Conservation (phyloP, 2,329 filamentous ascomycete species). For the Penicillium polonicum region DNA sequence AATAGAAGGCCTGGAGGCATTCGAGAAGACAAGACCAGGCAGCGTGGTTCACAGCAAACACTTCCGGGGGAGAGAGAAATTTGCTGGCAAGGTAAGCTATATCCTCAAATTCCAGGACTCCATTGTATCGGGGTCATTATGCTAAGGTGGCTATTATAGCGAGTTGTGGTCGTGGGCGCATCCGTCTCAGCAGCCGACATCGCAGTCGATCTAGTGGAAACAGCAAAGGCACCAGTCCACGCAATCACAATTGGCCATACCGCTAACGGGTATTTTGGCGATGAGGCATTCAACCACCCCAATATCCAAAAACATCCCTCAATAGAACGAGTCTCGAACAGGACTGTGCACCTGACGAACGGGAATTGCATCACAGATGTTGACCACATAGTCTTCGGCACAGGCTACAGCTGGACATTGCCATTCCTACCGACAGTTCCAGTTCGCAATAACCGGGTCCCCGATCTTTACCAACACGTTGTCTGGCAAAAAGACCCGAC, state of each 20-base stretch:
- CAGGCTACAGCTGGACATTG: not conserved
- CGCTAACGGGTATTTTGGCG: not conserved
- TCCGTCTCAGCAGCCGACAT: conserved; percentile 1
- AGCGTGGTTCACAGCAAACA: conserved; percentile 2
- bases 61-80: not conserved
- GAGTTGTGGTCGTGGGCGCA: conserved; percentile 1
- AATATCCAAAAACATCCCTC: not conserved
- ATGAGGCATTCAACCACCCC: not conserved
- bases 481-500: not conserved
- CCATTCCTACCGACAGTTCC: not conserved
- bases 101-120: no score
- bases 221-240: not conserved
- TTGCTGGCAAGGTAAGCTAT: not conserved
- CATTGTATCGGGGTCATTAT: not conserved
- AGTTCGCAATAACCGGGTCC: not conserved
- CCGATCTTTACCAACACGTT: not conserved
- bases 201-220: not conserved
- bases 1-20: not conserved
- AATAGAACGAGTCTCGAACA: not conserved
- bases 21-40: not conserved
- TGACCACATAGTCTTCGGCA: conserved; percentile 1
- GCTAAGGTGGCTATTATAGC: not conserved
- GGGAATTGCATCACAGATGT: not conserved
- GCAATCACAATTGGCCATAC: not conserved
- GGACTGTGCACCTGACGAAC: not conserved